Conservation (phyloP, 768 basidiomycete genomes). For the Hypsizygus marmoreus region DNA sequence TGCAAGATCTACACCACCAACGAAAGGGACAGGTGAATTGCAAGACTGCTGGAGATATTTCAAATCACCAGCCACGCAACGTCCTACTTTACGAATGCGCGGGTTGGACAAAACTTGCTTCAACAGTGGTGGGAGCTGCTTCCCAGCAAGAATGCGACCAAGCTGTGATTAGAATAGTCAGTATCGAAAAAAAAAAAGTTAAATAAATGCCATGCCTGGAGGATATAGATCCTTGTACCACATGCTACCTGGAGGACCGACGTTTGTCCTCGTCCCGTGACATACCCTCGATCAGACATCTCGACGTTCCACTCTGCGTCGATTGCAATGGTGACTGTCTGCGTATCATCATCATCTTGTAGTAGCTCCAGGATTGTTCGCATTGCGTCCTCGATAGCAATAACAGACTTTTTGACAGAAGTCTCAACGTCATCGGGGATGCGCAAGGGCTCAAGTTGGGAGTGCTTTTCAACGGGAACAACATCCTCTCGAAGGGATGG, state of each 20-base stretch:
- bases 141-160: too few relatives aligned
- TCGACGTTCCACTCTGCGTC: conserved; percentile 29
- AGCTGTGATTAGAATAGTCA: too few relatives aligned
- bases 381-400: conserved; percentile 20
- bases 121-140: conserved; percentile 5
- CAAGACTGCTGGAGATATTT: conserved; percentile 3
- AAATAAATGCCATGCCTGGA: conserved; percentile 14
- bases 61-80: conserved; percentile 2
- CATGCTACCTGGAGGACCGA: conserved; percentile 24
- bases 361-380: conserved; percentile 21
- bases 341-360: conserved; percentile 9
- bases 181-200: too few relatives aligned
- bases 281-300: conserved; percentile 14
- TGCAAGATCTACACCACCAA: conserved; percentile 29
- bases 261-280: conserved; percentile 16
- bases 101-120: conserved; percentile 14
- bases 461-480: conserved; percentile 18
- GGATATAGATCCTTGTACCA: conserved; percentile 18
- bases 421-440: conserved; percentile 17
- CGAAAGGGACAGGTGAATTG: conserved; percentile 17
- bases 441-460: conserved; percentile 17
- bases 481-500: conserved; percentile 18
- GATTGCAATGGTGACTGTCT: conserved; percentile 20
- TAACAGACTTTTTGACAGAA: conserved; percentile 8
- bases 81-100: conserved; percentile 14